phyloP scores from a whole-genome alignment of 441 rosid species.

The Heliophila coronopifolia region DNA sequence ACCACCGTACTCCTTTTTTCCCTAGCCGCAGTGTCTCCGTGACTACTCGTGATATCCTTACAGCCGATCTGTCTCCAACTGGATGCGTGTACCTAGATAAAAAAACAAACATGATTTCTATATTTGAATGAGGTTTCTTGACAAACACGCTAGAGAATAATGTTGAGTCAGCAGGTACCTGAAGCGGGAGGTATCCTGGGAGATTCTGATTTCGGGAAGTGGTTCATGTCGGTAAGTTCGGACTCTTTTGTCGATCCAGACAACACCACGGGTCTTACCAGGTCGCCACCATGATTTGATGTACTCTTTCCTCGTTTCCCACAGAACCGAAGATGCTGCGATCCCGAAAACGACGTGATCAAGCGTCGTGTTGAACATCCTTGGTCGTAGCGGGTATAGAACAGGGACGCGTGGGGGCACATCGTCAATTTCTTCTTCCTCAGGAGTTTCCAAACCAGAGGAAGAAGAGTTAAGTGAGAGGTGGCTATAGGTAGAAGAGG shows the following conservation, averaged over 20 bases:
- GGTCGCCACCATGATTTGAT: conserved; percentile 82
- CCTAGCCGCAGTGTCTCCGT: conserved; percentile 69
- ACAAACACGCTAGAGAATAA: background rate
- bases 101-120: background rate
- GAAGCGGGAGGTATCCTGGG: conserved; percentile 52
- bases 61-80: conserved; percentile 63
- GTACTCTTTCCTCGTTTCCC: conserved; percentile 76
- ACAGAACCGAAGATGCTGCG: conserved; percentile 53
- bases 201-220: conserved; percentile 59
- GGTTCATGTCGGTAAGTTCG: conserved; percentile 33
- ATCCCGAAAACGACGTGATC: conserved; percentile 72
- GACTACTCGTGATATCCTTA: conserved; percentile 67
- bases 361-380: conserved; percentile 39
- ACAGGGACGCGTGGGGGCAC: conserved; percentile 8
- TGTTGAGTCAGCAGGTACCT: conserved; percentile 29
- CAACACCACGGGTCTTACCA: conserved; percentile 54
- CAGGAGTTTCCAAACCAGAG: background rate
- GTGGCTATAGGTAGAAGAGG: conserved; percentile 9
- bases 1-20: conserved; percentile 68
- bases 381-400: conserved; percentile 16
- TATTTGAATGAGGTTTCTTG: background rate
- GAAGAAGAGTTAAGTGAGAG: conserved; percentile 31
- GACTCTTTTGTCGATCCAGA: conserved; percentile 63
- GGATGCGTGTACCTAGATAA: conserved; percentile 43
- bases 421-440: conserved; percentile 7